Percentiles rank a stretch among this genome's conserved stretches.
These are phyloP conservation scores for Aureobasidium sp. DNA, from an alignment of 2,329 filamentous ascomycete species.

Conservation along the genomic window DNA sequence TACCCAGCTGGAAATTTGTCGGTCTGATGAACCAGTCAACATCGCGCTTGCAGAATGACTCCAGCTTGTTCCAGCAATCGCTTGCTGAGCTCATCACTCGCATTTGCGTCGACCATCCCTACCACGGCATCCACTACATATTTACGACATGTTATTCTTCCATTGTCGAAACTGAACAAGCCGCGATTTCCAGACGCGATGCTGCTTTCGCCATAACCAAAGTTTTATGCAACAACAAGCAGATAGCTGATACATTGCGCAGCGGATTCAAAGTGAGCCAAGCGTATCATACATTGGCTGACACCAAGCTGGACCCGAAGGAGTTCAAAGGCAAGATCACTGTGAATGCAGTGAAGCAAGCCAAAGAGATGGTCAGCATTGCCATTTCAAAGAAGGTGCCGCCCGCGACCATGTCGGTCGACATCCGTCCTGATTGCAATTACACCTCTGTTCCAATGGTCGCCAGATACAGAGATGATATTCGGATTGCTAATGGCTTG, in stretches of 20 bases:
- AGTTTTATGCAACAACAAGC: constrained; percentile 48
- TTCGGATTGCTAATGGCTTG: constrained; percentile 81
- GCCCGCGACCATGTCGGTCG: constrained; percentile 81
- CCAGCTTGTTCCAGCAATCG: constrained; percentile 65
- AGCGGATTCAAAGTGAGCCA: constrained; percentile 69
- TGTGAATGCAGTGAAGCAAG: constrained; percentile 51
- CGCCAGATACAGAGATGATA: constrained; percentile 61
- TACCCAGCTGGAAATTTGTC: constrained; percentile 88
- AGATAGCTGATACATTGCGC: constrained; percentile 55
- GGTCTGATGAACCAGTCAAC: constrained; percentile 91
- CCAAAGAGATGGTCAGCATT: neutral
- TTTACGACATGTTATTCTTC: constrained; percentile 65
- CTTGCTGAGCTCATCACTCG: constrained; percentile 67
- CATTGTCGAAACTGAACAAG: constrained; percentile 61
- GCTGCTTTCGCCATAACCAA: constrained; percentile 65
- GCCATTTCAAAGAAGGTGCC: constrained; percentile 50
- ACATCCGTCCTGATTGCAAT: constrained; percentile 63
- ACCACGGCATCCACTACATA: constrained; percentile 95
- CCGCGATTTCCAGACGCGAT: constrained; percentile 63
- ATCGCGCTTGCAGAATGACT: constrained; percentile 73
- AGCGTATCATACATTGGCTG: constrained; percentile 57
- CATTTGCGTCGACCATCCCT: constrained; percentile 89
- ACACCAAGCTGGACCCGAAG: constrained; percentile 41
- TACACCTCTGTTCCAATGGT: constrained; percentile 75
- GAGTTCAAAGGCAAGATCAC: constrained; percentile 38